Percentiles rank a stretch among this genome's conserved stretches.
Conservation (phyloP, 2,329 filamentous ascomycete genomes). For the Pyricularia sp. region DNA sequence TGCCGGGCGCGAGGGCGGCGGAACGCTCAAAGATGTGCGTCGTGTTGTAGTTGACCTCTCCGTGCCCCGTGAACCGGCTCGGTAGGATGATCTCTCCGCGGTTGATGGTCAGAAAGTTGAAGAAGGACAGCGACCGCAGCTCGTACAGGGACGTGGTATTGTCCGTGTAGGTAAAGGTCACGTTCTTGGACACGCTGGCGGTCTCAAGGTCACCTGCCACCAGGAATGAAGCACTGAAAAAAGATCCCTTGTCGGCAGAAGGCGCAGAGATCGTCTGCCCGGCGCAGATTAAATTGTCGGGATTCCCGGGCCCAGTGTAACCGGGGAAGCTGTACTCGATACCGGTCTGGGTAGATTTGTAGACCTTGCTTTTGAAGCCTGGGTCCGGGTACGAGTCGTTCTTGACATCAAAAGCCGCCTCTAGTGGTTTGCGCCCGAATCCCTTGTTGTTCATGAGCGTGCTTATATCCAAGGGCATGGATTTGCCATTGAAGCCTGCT, state of each 20-base stretch:
- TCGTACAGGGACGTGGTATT: constrained; percentile 27
- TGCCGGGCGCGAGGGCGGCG: constrained; percentile 24
- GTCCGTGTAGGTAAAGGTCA: constrained; percentile 33
- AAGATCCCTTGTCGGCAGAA: constrained; percentile 12
- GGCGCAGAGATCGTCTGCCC: constrained; percentile 28
- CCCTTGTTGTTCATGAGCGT: constrained; percentile 36
- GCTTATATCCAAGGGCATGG: constrained; percentile 21
- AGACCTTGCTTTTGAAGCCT: constrained; percentile 19
- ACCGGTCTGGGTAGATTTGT: constrained; percentile 29
- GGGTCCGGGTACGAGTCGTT: constrained; percentile 31
- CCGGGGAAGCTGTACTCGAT: constrained; percentile 31
- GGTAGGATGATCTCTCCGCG: constrained; percentile 35
- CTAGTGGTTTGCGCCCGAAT: constrained; percentile 32
- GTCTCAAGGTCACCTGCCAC: constrained; percentile 26
- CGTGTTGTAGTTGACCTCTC: constrained; percentile 30
- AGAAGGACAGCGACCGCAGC: constrained; percentile 33
- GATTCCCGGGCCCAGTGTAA: constrained; percentile 22
- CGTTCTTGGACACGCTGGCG: constrained; percentile 27
- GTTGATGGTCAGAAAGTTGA: constrained; percentile 32
- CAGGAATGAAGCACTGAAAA: constrained; percentile 33
- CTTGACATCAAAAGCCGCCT: constrained; percentile 32
- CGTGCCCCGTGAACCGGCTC: constrained; percentile 24
- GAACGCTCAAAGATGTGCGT: constrained; percentile 36
- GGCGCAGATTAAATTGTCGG: constrained; percentile 33
- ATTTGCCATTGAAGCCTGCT: constrained; percentile 8